phyloP scores from a whole-genome alignment of 78 protist species.

The Dictyostelium discoideum region DNA sequence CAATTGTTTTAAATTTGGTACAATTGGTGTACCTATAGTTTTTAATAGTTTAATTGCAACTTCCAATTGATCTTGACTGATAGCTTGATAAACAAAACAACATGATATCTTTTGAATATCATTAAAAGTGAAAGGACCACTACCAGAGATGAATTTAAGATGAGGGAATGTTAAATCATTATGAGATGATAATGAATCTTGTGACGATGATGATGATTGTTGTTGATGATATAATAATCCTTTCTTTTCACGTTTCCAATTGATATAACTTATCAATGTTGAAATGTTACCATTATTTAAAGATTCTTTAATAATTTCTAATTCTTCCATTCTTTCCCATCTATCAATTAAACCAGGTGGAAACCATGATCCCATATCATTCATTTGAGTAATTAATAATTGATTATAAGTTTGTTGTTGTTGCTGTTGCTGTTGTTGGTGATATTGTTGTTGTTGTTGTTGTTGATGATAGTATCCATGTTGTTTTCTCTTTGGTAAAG shows the following conservation, averaged over 20 bases:
- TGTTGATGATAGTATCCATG: not conserved
- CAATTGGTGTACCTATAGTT: constrained; percentile 21
- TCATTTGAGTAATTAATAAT: not conserved
- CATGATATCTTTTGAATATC: constrained; percentile 36
- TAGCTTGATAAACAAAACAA: constrained; percentile 62
- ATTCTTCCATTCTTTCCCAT: constrained; percentile 75
- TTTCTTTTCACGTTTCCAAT: constrained; percentile 63
- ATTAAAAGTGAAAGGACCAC: constrained; percentile 38
- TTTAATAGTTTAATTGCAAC: constrained; percentile 12
- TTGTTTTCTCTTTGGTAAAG: not conserved
- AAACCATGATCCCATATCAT: constrained; percentile 59
- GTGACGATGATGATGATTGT: not conserved
- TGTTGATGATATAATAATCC: not conserved
- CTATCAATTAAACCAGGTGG: constrained; percentile 18
- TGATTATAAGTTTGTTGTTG: not conserved
- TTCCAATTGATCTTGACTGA: constrained; percentile 58
- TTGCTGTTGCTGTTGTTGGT: not conserved
- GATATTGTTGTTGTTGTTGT: constrained; percentile 3
- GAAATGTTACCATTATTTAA: constrained; percentile 29
- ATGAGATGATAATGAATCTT: not conserved
- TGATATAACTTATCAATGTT: constrained; percentile 36
- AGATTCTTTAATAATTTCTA: constrained; percentile 59
- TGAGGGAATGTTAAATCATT: not conserved
- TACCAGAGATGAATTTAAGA: constrained; percentile 43
- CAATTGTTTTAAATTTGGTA: constrained; percentile 36